These are phyloP conservation scores for Mycena vitilis DNA, from an alignment of 768 basidiomycete species.

Conservation along the genomic window DNA sequence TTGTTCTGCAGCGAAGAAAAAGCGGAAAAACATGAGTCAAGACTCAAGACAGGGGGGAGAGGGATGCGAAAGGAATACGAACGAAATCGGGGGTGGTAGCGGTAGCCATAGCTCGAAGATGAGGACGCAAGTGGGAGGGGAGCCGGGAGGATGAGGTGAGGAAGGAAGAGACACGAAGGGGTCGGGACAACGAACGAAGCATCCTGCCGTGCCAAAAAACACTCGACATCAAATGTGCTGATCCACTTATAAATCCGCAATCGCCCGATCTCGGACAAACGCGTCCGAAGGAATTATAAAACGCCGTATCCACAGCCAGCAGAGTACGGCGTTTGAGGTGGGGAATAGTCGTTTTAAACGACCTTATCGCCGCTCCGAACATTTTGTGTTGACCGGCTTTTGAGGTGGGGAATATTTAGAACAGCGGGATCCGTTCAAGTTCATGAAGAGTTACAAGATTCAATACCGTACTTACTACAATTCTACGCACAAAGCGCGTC, in stretches of 20 bases:
- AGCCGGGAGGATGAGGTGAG: conserved; percentile 38
- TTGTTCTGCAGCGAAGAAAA: conserved; percentile 75
- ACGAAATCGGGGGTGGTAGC: conserved; percentile 71
- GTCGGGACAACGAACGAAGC: conserved; percentile 43
- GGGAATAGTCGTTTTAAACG: too few species aligned
- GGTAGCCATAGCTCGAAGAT: conserved; percentile 68
- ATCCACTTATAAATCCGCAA: too few species aligned
- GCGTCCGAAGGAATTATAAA: too few species aligned
- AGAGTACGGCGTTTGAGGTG: too few species aligned
- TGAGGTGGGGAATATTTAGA: too few species aligned
- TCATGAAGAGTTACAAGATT: not conserved
- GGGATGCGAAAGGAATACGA: conserved; percentile 40
- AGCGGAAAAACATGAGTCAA: conserved; percentile 9
- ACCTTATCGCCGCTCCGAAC: too few species aligned
- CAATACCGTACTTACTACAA: not conserved
- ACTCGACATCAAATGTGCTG: too few species aligned
- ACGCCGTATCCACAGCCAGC: too few species aligned
- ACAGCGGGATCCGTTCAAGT: too few species aligned
- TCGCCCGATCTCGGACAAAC: too few species aligned
- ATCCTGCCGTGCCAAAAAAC: conserved; percentile 34
- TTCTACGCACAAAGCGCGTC: not conserved
- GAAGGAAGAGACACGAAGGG: conserved; percentile 46
- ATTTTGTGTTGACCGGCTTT: too few species aligned
- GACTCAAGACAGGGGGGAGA: not conserved
- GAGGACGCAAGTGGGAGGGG: conserved; percentile 41